Evolutionary conservation across 2,329 filamentous ascomycete genomes (phyloP), one percentile per base, ranked within the genome.

Genomic region (Drechslera avenae): DNA sequence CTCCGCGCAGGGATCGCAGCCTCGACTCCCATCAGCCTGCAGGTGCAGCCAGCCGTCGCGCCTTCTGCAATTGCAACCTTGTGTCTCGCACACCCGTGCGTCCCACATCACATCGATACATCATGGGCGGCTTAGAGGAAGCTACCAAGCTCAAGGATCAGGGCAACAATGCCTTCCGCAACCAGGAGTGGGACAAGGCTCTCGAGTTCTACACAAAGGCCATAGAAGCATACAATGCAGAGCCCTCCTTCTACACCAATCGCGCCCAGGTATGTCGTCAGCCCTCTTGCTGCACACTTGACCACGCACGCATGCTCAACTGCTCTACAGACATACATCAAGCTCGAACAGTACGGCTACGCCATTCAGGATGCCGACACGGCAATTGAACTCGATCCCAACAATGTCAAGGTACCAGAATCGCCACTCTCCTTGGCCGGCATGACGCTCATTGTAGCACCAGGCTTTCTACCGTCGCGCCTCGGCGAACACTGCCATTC

Each of bases 381-480:
- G 75, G 94, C 94, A 13, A 86, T 97, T 68, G 91, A 96, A 72
- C 79, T 97, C 52, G 90, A 97, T 69, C 85, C 91, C 13, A 84
- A 86, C 67, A 91, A 96, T 72, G 83, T 93, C 73, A 97, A 97
- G 86, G 90, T 92, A 68, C 31, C 14, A 23, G n/a, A 16, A n/a
- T 14, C 32, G 21, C 43, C 23, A 17, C 33, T 43, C 12, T 33
- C 19, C 19, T 10, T 18, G 1, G 30, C 31, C 9, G 16, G 8
- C 8, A 45, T 36, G 16, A 40, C 19, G 13, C 57, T 62, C 28
- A 60, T 46, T 28, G 28, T 39, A 28, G 9, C 41, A 41, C 7
- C 67, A 95, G 90, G 94, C 93, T 45, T 96, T 94, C 77, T 99
- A 96, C 80, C 86, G 94, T 71, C 86, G 94, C 77, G 94, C 93